Evolutionary conservation across 306 rosid species (phyloP).

Genomic region (Medicago arabica): DNA sequence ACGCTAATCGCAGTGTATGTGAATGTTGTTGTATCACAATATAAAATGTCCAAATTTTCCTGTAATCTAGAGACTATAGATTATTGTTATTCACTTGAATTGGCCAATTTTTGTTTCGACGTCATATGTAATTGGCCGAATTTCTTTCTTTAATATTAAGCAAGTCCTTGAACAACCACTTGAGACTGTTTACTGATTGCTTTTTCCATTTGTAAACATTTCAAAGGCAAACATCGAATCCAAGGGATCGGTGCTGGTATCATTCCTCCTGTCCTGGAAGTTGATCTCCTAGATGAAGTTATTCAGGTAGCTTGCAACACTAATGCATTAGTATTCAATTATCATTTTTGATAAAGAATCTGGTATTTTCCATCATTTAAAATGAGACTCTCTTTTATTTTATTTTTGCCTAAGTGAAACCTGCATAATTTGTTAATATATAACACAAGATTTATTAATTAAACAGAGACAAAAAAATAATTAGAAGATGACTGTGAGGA

Average conservation of each 20-base stretch:
- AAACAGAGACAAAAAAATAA: too few species aligned
- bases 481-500: not conserved
- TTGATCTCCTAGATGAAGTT: constrained; percentile 67
- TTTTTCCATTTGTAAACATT: constrained; percentile 4
- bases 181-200: constrained; percentile 13
- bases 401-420: too few species aligned
- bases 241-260: constrained; percentile 82
- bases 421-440: too few species aligned
- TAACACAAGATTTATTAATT: too few species aligned
- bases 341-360: not conserved
- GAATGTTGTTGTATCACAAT: not conserved
- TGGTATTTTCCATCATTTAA: constrained; percentile 17
- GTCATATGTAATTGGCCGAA: constrained; percentile 6
- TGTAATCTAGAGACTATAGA: not conserved
- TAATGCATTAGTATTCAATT: not conserved
- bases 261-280: constrained; percentile 58
- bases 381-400: not conserved
- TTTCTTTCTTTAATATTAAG: constrained; percentile 10
- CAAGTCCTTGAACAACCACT: not conserved
- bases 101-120: not conserved
- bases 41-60: not conserved
- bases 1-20: not conserved
- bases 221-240: constrained; percentile 71
- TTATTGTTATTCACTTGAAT: not conserved
- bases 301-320: constrained; percentile 55